Percentiles rank a stretch among this genome's conserved stretches.
Evolutionary conservation across 305 asterid species (phyloP).

Genomic region (Vinca major): DNA sequence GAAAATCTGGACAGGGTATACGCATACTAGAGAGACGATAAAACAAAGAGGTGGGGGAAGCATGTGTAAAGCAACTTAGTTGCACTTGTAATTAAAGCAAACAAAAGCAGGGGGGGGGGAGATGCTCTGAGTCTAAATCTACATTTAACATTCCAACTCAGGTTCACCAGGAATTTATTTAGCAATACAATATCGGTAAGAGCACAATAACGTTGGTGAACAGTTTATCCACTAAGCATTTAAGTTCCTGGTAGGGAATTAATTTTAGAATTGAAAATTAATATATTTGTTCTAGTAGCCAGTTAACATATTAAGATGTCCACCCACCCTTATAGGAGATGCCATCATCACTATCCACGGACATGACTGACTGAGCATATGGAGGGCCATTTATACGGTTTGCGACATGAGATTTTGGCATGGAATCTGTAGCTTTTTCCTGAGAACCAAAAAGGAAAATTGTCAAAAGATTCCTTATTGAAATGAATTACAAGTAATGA

Average conservation of each 20-base stretch:
- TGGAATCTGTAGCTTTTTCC: slow-evolving; percentile 69
- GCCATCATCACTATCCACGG: slow-evolving; percentile 82
- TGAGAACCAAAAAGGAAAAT: slow-evolving; percentile 24
- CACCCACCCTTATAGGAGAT: slow-evolving; percentile 63
- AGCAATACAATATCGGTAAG: background rate
- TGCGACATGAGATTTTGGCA: slow-evolving; percentile 59
- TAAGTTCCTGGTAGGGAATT: background rate
- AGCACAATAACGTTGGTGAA: background rate
- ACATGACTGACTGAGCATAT: slow-evolving; percentile 53
- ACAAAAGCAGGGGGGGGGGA: background rate
- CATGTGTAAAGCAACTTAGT: background rate
- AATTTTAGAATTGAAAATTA: background rate
- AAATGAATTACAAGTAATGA: background rate
- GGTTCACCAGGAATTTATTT: background rate
- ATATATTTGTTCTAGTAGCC: background rate
- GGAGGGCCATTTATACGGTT: slow-evolving; percentile 60
- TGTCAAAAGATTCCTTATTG: slow-evolving; percentile 3
- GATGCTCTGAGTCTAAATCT: background rate
- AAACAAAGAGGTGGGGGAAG: background rate
- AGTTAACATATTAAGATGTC: background rate
- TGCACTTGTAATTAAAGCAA: background rate
- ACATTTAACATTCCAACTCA: background rate
- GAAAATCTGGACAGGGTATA: background rate
- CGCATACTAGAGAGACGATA: background rate
- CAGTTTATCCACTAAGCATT: background rate